Evolutionary conservation across 139 green algal species (phyloP), one percentile per base, ranked within the genome.

Genomic region (Picochlorum sp.): DNA sequence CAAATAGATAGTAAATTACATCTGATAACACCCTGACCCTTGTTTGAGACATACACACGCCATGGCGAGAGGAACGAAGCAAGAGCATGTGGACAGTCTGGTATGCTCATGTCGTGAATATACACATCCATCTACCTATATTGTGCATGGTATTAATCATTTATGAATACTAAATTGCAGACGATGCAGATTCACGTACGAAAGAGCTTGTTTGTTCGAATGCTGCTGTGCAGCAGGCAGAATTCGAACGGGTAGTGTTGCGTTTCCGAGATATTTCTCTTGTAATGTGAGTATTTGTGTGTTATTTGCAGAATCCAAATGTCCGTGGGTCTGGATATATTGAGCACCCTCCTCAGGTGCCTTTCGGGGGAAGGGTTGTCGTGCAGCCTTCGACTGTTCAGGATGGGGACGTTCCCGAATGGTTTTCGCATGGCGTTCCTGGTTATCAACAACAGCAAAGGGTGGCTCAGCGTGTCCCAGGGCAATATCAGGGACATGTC

Each of bases 261-360:
- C 16, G 16, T 21, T 21, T 54, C n/a, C 47, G 11, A 9, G 11
- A 20, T 24, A 20, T 54, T 6, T 21, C n/a, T 18, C 8, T 20
- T 54, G 3, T 21, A 18, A 54, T 7, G 47, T 9, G 5, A 3
- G 47, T 54, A 9, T 10, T 26, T 54, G n/a, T 54, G 8, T 21
- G 16, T 20, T 54, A 54, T 54, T 54, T 66, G 62, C 63, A 79
- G 73, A 76, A 79, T 44, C 73, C 73, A 7, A 76, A 72, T 38
- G 49, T 81, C 7, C 52, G 69, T 18, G 74, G 74, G n/a, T 74
- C 63, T 24, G 75, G 75, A 38, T 81, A 73, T 55, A 81, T 81
- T 37, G 69, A 81, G 57, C 72, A 77, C 56, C 75, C 75, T n/a
- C 75, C 75, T 14, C 75, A 81, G 58, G 38, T 58, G 15, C 75